Conservation (phyloP, 177 flowering plant species). For the Vitis hybrid region DNA sequence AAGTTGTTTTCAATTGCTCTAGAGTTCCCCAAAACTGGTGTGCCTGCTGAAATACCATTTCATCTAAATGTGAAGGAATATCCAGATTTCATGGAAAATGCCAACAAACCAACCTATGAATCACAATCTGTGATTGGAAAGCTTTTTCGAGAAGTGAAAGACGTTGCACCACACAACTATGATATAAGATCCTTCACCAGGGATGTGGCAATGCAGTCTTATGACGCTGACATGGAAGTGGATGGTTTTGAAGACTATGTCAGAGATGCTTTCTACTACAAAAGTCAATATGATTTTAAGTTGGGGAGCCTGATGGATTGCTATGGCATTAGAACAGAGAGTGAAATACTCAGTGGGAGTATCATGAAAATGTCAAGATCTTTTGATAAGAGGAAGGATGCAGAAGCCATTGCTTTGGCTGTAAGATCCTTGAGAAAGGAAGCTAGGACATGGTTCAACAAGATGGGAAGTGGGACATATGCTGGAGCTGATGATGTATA, state of each 20-base stretch:
- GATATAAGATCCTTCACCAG: conserved; percentile 35
- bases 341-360: conserved; percentile 33
- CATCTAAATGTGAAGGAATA: conserved; percentile 42
- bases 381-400: no score
- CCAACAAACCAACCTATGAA: conserved; percentile 47
- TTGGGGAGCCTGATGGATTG: conserved; percentile 64
- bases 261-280: conserved; percentile 51
- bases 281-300: conserved; percentile 51
- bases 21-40: conserved; percentile 78
- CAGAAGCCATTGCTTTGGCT: no score
- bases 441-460: conserved; percentile 47
- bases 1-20: conserved; percentile 60
- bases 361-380: no score
- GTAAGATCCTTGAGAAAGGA: no score
- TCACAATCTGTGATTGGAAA: conserved; percentile 59
- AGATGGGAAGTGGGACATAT: conserved; percentile 17
- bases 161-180: conserved; percentile 23
- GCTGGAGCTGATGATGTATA: conserved; percentile 22
- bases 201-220: conserved; percentile 45
- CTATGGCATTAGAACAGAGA: conserved; percentile 65
- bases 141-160: conserved; percentile 59
- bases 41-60: conserved; percentile 60
- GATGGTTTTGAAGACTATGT: conserved; percentile 57
- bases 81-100: conserved; percentile 86
- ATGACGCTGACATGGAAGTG: conserved; percentile 67